Evolutionary conservation across 257 asterid species (phyloP), one percentile per base, ranked within the genome.

Genomic region (Orobanche coerulescens): DNA sequence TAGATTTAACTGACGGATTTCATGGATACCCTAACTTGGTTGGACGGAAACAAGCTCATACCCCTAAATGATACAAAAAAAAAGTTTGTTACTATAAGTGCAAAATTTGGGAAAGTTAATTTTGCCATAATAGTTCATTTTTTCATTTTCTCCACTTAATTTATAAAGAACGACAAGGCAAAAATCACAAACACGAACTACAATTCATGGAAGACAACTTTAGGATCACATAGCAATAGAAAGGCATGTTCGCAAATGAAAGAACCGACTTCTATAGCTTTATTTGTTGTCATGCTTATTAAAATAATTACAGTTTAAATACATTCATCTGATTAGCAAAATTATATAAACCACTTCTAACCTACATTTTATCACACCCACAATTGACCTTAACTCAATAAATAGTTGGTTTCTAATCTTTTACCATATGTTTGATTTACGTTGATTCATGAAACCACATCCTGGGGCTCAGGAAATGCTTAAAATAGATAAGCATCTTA

Each of bases 261-360:
- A 16, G 43, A 28, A 23, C 53, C 23, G 12, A 13, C 12, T 13
- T 12, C 14, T 13, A 43, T 0, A 61, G 56, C 53, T 44, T 39
- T 25, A 14, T 40, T 31, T 13, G 15, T 7, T 19, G 7, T 40
- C 20, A 30, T 23, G 51, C 2, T n/a, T n/a, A 60, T n/a, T n/a
- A 60, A 18, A 44, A 42, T 28, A 44, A 39, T 59, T 25, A 34
- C 55, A 28, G 13, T 44, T 43, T 61, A 44, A 64, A 51, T 19
- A 25, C 49, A 23, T 26, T 5, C 5, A 8, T 28, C 51, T 10
- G 13, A 26, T 44, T 44, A 53, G 25, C 23, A 26, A 25, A 20
- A 19, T 36, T 13, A 23, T 19, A 36, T 22, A 20, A 36, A 5
- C 30, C 52, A 36, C 49, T 24, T 0, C 11, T 9, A 26, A 23